Evolutionary conservation across 2,329 filamentous ascomycete species (phyloP), one percentile per base, ranked within the genome.

Genomic region (Curvularia sp.): DNA sequence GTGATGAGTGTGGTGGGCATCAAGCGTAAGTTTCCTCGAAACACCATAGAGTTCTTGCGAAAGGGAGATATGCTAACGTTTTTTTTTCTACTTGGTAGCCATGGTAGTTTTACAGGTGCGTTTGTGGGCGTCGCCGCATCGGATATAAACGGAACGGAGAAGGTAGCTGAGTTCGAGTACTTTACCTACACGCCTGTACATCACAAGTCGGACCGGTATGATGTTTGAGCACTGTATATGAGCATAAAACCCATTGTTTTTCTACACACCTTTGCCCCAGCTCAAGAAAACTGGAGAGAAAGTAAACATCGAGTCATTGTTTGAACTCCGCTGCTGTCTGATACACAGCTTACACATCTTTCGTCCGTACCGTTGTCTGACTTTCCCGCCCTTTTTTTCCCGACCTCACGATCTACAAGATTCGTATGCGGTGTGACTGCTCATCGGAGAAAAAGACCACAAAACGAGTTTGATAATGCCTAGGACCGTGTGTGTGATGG

Each of bases 91-190:
- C n/a, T 19, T 15, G 8, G 4, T 27, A 58, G 55, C 2, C 84
- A 88, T 61, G 86, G 86, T 1, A 88, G 86, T 70, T 89, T 88
- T 61, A 88, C 86, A 0, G 86, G 86, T 0, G 84, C 86, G 2
- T 76, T 76, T 60, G 73, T 75, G 8, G 74, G 74, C 27, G 46
- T 76, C 34, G 74, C 74, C 12, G 69, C 67, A n/a, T 72, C 68
- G 49, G 74, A 76, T 57, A 19, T 74, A 25, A 72, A 76, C 57
- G 73, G 71, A 13, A 61, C 64, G 18, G 70, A 62, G 48, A 61
- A 57, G 55, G 64, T 59, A 51, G 74, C 73, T 3, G 57, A 53
- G 13, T 76, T 76, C 49, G 72, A 75, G 27, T 74, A 74, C 41
- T 72, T 76, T n/a, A 27, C 63, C 2, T 76, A 76, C 49, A 60